Evolutionary conservation across 78 protist species (phyloP), one percentile per base, ranked within the genome.

Genomic region (Chrysochromulina tobinii): DNA sequence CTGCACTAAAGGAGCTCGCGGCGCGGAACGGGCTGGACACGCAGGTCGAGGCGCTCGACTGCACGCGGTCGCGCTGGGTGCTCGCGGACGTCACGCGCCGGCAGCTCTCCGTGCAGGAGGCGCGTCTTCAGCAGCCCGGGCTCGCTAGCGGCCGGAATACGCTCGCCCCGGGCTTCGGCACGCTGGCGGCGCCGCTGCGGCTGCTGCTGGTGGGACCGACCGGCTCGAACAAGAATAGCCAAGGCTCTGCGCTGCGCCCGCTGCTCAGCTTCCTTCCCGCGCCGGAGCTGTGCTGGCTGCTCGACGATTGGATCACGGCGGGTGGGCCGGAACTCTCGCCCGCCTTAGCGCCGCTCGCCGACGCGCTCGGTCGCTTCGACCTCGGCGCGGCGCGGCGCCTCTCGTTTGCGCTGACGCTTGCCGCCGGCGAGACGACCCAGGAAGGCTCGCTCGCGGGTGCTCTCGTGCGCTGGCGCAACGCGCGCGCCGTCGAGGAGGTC

Each of bases 1-100:
- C 72, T 8, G 8, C 15, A 20, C 72, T 18, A 20, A 8, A 20
- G 27, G n/a, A 18, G 9, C 72, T 66, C 72, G 15, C 27, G 27
- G 14, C 27, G 9, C 8, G 27, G 15, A 17, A 66, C 72, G 72
- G 72, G 9, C 9, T 66, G 27, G 23, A 3, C n/a, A 8, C 72
- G 72, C 72, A 66, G 25, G 72, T 18, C 25, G 72, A 66, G n/a
- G 72, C 72, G 72, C 72, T 66, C 72, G 72, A 66, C 72, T 66
- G 72, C 72, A 66, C 72, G 25, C 72, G 72, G 27, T 20, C 72
- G 72, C 15, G 25, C 72, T 66, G 72, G 72, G 72, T 20, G 27
- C 72, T 66, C 27, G 72, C 72, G 27, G 72, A 66, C 72, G 72
- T 66, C 27, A 20, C 72, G 25, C 14, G 27, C 72, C 4, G 8